These are phyloP conservation scores for Candida insectalens DNA, from an alignment of 805 yeast species.

Conservation along the genomic window DNA sequence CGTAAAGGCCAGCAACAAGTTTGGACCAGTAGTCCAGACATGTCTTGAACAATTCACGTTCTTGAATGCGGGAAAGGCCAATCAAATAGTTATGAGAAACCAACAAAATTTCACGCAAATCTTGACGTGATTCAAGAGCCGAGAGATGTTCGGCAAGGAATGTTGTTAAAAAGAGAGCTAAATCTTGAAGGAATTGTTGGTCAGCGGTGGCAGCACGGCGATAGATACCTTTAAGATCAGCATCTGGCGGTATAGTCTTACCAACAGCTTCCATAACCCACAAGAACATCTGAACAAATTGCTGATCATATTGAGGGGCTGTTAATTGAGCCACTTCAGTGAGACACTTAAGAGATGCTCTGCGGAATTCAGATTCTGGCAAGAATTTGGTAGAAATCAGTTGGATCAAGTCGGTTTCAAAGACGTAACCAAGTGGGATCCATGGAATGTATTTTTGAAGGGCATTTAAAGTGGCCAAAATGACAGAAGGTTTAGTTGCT, in stretches of 20 bases:
- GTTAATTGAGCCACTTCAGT: conserved; percentile 78
- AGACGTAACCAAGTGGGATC: conserved; percentile 87
- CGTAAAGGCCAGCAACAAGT: conserved; percentile 72
- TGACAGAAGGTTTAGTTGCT: conserved; percentile 74
- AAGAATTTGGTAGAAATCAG: conserved; percentile 69
- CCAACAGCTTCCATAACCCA: conserved; percentile 62
- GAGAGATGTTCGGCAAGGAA: conserved; percentile 67
- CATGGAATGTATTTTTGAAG: conserved; percentile 82
- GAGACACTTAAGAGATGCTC: conserved; percentile 80
- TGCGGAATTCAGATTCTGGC: conserved; percentile 68
- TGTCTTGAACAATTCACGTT: conserved; percentile 91
- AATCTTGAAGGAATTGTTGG: conserved; percentile 90
- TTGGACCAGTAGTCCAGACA: conserved; percentile 92
- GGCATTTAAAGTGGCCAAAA: conserved; percentile 76
- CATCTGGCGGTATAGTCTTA: conserved; percentile 57
- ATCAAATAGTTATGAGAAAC: conserved; percentile 75
- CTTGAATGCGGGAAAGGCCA: conserved; percentile 82
- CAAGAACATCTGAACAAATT: conserved; percentile 62
- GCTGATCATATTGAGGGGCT: conserved; percentile 43
- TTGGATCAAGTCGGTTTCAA: conserved; percentile 74
- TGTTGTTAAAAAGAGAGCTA: conserved; percentile 86
- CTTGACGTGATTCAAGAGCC: conserved; percentile 47
- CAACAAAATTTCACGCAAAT: conserved; percentile 46
- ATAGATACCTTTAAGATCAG: conserved; percentile 67
- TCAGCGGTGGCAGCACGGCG: conserved; percentile 68